These are phyloP conservation scores for Solanum microdontum DNA, from an alignment of 257 asterid genomes.

Conservation along the genomic window DNA sequence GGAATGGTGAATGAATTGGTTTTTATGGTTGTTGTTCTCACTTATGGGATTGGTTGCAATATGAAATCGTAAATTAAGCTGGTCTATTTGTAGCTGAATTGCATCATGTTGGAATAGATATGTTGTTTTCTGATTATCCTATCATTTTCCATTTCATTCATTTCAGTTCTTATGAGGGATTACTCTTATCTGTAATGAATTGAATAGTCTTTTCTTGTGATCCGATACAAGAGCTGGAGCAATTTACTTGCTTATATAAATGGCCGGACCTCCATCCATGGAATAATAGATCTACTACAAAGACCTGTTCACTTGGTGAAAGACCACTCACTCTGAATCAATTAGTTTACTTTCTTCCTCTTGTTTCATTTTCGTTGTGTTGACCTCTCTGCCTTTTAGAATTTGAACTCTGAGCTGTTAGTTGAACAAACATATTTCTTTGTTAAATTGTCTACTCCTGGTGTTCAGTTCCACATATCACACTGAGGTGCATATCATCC, in stretches of 20 bases:
- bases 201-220: background rate
- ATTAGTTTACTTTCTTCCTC: background rate
- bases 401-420: background rate
- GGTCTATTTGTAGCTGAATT: background rate
- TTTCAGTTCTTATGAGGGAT: background rate
- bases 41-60: background rate
- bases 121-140: background rate
- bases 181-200: background rate
- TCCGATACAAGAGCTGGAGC: slow-evolving; percentile 16
- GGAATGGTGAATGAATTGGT: background rate
- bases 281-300: slow-evolving; percentile 4
- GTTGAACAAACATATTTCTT: background rate
- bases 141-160: background rate
- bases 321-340: background rate
- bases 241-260: slow-evolving; percentile 5
- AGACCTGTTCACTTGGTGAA: background rate
- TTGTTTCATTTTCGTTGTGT: background rate
- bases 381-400: background rate
- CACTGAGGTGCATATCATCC: slow-evolving; percentile 7
- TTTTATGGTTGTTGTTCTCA: background rate
- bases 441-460: background rate
- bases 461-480: slow-evolving; percentile 12
- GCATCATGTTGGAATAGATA: background rate
- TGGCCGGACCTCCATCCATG: background rate
- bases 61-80: background rate